These are phyloP conservation scores for Quercus tomentella DNA, from an alignment of 331 rosid genomes.

Conservation along the genomic window DNA sequence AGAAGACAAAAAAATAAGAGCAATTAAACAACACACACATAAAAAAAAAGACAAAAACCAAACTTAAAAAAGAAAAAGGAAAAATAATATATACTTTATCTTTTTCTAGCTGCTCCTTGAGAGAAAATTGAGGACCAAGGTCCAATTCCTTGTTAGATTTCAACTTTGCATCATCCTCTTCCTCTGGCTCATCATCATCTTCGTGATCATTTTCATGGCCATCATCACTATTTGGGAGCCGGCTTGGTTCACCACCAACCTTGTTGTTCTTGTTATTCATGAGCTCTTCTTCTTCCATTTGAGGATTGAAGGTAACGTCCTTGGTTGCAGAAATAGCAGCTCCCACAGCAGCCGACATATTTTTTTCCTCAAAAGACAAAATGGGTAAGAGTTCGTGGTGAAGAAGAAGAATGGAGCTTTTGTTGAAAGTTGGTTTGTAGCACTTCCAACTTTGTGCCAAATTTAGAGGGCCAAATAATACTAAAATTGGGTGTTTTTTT, in stretches of 20 bases:
- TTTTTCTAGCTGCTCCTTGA: slow-evolving; percentile 86
- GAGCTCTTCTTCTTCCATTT: slow-evolving; percentile 38
- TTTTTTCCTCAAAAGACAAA: slow-evolving; percentile 14
- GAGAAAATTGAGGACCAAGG: slow-evolving; percentile 73
- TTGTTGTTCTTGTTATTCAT: slow-evolving; percentile 31
- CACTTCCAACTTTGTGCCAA: slow-evolving; percentile 9
- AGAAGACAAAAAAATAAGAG: neutral
- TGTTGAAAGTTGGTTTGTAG: slow-evolving; percentile 11
- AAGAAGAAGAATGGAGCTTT: neutral
- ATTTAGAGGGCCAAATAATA: slow-evolving; percentile 3
- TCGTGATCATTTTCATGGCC: slow-evolving; percentile 17
- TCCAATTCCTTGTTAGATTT: slow-evolving; percentile 42
- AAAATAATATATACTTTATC: slow-evolving; percentile 53
- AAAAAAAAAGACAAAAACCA: neutral
- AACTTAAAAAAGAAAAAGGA: too few relatives aligned
- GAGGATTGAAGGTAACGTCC: slow-evolving; percentile 44
- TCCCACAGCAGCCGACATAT: slow-evolving; percentile 65
- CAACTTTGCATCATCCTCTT: slow-evolving; percentile 42
- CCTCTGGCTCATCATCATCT: slow-evolving; percentile 33
- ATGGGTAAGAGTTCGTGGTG: neutral
- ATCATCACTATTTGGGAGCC: slow-evolving; percentile 11
- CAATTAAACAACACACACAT: neutral
- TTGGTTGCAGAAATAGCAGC: slow-evolving; percentile 65
- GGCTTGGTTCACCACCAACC: slow-evolving; percentile 23
- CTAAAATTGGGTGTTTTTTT: neutral